Conservation (phyloP, 768 basidiomycete species). For the Strobilomyces confusus region DNA sequence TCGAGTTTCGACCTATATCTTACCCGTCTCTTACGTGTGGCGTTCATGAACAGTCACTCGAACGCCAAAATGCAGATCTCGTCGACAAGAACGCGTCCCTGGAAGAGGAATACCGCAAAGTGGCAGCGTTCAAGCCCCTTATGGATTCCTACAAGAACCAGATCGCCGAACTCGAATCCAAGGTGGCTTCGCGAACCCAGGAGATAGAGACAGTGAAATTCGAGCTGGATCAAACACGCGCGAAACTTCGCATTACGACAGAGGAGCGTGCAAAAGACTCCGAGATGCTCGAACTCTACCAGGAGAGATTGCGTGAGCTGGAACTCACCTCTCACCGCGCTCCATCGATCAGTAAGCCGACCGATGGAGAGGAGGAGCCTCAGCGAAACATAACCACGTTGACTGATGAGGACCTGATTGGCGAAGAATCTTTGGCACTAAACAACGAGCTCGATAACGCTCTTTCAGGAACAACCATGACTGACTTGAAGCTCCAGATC, state of each 20-base stretch:
- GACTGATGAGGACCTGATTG: constrained; percentile 46
- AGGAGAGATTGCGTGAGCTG: constrained; percentile 86
- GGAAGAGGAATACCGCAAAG: constrained; percentile 90
- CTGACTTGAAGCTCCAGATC: constrained; percentile 86
- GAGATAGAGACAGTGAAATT: constrained; percentile 71
- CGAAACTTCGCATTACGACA: constrained; percentile 60
- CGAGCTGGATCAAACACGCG: constrained; percentile 71
- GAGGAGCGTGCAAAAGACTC: constrained; percentile 76
- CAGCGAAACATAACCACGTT: constrained; percentile 26
- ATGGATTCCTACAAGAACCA: constrained; percentile 92
- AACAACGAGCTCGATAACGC: constrained; percentile 88
- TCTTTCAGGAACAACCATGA: constrained; percentile 80
- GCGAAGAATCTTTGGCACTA: constrained; percentile 56
- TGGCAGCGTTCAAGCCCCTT: constrained; percentile 79
- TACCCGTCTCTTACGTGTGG: neutral
- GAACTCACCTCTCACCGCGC: constrained; percentile 64
- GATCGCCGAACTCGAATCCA: constrained; percentile 75
- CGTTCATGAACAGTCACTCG: constrained; percentile 55
- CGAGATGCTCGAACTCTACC: constrained; percentile 83
- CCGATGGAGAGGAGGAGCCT: constrained; percentile 16
- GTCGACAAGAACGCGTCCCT: constrained; percentile 87
- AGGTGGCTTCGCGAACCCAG: constrained; percentile 58
- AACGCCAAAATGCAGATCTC: constrained; percentile 89
- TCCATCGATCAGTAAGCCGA: constrained; percentile 28
- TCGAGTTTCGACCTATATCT: constrained; percentile 8